Percentiles rank a stretch among this genome's conserved stretches.
phyloP scores from a whole-genome alignment of 202 grass and related monocot genomes.

The Eragrostis tef region DNA sequence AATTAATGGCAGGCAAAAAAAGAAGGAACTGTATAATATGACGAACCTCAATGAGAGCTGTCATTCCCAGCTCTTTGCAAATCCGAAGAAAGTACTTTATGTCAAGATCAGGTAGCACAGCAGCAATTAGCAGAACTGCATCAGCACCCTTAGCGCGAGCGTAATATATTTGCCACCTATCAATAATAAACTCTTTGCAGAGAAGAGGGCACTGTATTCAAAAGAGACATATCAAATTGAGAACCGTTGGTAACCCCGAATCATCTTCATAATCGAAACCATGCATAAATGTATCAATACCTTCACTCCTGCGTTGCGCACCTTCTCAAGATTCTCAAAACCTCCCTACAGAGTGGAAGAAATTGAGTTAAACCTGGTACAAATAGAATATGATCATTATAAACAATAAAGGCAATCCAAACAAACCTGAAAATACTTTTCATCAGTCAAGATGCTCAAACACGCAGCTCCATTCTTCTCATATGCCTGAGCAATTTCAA shows the following conservation, averaged over 20 bases:
- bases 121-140: slow-evolving; percentile 92
- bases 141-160: slow-evolving; percentile 87
- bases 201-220: slow-evolving; percentile 95
- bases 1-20: not conserved
- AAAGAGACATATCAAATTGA: slow-evolving; percentile 26
- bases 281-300: slow-evolving; percentile 47
- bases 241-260: slow-evolving; percentile 17
- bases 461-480: slow-evolving; percentile 93
- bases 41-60: slow-evolving; percentile 82
- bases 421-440: slow-evolving; percentile 87
- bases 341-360: slow-evolving; percentile 61
- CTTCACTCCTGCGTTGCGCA: slow-evolving; percentile 78
- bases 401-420: slow-evolving; percentile 31
- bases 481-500: slow-evolving; percentile 83
- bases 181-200: slow-evolving; percentile 96
- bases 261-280: slow-evolving; percentile 25
- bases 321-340: slow-evolving; percentile 90
- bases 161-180: slow-evolving; percentile 89
- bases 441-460: slow-evolving; percentile 97
- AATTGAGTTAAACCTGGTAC: slow-evolving; percentile 16
- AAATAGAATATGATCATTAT: slow-evolving; percentile 11
- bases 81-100: slow-evolving; percentile 68
- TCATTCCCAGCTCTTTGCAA: slow-evolving; percentile 80
- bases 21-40: slow-evolving; percentile 27
- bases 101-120: slow-evolving; percentile 74